A percentile compares a stretch with the other conserved stretches of the same genome.
Evolutionary conservation across 768 basidiomycete genomes (phyloP).

Genomic region (Amanita phalloides): DNA sequence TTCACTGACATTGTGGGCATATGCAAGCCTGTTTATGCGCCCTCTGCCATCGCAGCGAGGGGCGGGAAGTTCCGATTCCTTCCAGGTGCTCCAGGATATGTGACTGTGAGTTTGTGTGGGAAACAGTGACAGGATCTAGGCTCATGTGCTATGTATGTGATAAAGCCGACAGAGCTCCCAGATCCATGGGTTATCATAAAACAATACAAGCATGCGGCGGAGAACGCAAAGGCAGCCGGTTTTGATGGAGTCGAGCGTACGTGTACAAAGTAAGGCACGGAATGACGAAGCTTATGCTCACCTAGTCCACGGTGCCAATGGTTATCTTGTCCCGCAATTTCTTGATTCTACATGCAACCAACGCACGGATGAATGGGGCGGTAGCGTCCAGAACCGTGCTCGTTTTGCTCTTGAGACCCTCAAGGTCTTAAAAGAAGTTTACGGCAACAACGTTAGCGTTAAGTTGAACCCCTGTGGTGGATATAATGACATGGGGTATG

Average conservation of each 20-base stretch:
- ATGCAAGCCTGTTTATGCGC: slow-evolving; percentile 30
- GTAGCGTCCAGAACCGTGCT: slow-evolving; percentile 44
- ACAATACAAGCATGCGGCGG: slow-evolving; percentile 31
- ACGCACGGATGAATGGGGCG: slow-evolving; percentile 51
- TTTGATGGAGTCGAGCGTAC: slow-evolving; percentile 12
- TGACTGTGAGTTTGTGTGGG: slow-evolving; percentile 19
- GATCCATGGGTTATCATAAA: slow-evolving; percentile 30
- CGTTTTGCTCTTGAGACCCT: slow-evolving; percentile 43
- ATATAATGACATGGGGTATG: slow-evolving; percentile 34
- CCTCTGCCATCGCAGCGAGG: slow-evolving; percentile 31
- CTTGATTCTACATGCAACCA: slow-evolving; percentile 35
- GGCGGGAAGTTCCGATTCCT: slow-evolving; percentile 30
- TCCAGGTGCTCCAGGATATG: slow-evolving; percentile 25
- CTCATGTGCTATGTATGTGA: neutral
- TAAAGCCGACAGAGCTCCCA: slow-evolving; percentile 27
- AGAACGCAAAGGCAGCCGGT: slow-evolving; percentile 40
- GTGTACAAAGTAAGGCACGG: slow-evolving; percentile 2
- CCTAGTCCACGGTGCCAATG: slow-evolving; percentile 32
- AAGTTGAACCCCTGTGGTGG: slow-evolving; percentile 34
- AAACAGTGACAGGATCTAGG: neutral
- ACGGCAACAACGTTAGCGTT: slow-evolving; percentile 32
- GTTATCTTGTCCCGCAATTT: slow-evolving; percentile 40
- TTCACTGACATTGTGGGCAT: slow-evolving; percentile 6
- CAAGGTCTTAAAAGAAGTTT: slow-evolving; percentile 28
- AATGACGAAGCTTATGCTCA: neutral